These are phyloP conservation scores for Clarireedia hainanense DNA, from an alignment of 2,329 filamentous ascomycete species.

Conservation along the genomic window DNA sequence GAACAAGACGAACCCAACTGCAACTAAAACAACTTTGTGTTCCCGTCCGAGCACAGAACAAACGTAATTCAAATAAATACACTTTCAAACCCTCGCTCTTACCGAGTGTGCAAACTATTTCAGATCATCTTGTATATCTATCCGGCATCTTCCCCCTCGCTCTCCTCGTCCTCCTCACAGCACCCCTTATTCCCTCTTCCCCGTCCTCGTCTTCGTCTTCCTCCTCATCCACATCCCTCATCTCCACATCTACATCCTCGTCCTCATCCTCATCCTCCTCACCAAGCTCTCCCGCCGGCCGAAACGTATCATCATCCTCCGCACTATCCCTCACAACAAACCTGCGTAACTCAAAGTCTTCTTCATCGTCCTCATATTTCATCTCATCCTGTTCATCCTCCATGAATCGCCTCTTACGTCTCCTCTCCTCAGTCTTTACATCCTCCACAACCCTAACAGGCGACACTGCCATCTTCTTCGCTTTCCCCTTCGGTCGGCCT, in stretches of 20 bases:
- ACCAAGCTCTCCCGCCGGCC: not conserved
- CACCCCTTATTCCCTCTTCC: not conserved
- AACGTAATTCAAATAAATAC: too few species aligned
- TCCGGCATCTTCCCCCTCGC: not conserved
- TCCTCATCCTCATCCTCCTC: not conserved
- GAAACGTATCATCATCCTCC: not conserved
- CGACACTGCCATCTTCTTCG: constrained; percentile 10
- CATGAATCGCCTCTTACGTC: too few species aligned
- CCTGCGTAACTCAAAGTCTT: not conserved
- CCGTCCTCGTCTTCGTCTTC: not conserved
- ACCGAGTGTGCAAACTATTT: too few species aligned
- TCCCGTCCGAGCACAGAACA: too few species aligned
- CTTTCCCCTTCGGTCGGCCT: constrained; percentile 6
- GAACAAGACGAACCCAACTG: too few species aligned
- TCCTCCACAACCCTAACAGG: not conserved
- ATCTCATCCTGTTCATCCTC: not conserved
- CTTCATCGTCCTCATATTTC: not conserved
- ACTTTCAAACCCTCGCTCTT: too few species aligned
- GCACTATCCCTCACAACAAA: not conserved
- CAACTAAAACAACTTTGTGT: too few species aligned
- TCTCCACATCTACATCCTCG: not conserved
- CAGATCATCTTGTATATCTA: not conserved
- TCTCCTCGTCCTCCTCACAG: not conserved
- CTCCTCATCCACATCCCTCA: not conserved
- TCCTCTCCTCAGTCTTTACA: too few species aligned